These are phyloP conservation scores for Aspergillus fischeri DNA, from an alignment of 2,329 filamentous ascomycete genomes.

Conservation along the genomic window DNA sequence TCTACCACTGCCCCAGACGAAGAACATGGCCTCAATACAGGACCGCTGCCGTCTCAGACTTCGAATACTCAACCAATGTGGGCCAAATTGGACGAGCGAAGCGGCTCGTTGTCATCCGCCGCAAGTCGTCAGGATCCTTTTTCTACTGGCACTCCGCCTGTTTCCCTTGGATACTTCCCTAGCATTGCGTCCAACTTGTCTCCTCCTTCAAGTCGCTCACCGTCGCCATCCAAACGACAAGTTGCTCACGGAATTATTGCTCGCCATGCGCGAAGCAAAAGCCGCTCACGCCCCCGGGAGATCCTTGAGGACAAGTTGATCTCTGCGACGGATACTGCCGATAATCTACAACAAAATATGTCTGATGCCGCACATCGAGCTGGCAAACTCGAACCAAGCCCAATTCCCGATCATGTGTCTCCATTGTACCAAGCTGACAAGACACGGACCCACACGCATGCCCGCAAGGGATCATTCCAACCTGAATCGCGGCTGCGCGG, in stretches of 20 bases:
- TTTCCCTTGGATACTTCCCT: constrained; percentile 47
- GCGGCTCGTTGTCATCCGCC: constrained; percentile 53
- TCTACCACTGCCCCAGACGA: background rate
- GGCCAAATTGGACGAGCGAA: constrained; percentile 54
- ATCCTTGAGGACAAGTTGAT: constrained; percentile 18
- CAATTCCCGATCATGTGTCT: constrained; percentile 23
- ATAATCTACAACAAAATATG: constrained; percentile 7
- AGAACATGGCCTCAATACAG: background rate
- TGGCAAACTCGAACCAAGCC: constrained; percentile 24
- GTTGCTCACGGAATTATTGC: constrained; percentile 39
- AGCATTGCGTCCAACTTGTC: constrained; percentile 62
- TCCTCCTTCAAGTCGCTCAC: constrained; percentile 57
- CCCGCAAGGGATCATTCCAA: constrained; percentile 28
- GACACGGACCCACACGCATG: constrained; percentile 14
- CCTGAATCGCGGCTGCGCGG: constrained; percentile 61
- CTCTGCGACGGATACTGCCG: constrained; percentile 14
- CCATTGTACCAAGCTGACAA: constrained; percentile 23
- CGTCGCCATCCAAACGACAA: constrained; percentile 61
- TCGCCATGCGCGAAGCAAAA: constrained; percentile 36
- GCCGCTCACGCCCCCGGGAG: constrained; percentile 39
- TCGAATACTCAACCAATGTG: background rate
- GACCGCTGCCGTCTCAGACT: background rate
- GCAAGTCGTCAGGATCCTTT: constrained; percentile 36
- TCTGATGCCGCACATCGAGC: constrained; percentile 13
- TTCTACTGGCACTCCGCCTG: constrained; percentile 43